Base-by-base conservation (phyloP, 2,329 filamentous ascomycete species). In the Zalaria obscura region DNA sequence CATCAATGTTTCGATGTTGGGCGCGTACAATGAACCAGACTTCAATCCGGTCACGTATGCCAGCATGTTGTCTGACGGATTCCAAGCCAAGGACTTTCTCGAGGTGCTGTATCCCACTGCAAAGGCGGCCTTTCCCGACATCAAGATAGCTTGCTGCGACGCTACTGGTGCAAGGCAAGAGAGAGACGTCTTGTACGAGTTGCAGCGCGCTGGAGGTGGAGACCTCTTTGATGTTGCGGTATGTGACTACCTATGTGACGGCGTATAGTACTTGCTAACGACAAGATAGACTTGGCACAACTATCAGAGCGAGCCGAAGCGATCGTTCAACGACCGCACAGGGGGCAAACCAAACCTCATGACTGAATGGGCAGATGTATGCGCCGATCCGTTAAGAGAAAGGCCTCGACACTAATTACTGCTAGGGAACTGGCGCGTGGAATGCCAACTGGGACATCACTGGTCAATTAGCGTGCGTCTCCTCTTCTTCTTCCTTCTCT, bases 1-100 rank as follows among this genome's bases (percentile, higher is more conserved):
- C 3, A 55, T 72, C 40, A 59, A 58, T 3, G 51, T 72, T 35
- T 50, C 48, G 11, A 27, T 49, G 7, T 39, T 51, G 2, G 50
- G 47, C 2, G 47, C 48, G 4, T 50, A 43, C 42, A 50, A 46
- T 31, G 45, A 45, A 26, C 49, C 49, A 3, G 49, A 51, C 28
- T 51, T 51, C 40, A 51, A 51, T 29, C 49, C 49, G 2, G 31
- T 47, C n/a, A 46, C 44, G 3, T 50, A 51, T 41, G 45, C 49
- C 4, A 40, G 39, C 9, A 51, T 51, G 48, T 33, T 50, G 31
- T 51, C 48, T 5, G 49, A 51, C 27, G 49, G 49, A 8, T 50
- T 45, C 42, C 49, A 51, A 33, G 49, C 48, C 11, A 42, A 50
- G 8, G 49, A 51, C 38, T 50, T 51, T 38, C 41, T 51, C 5